These are phyloP conservation scores for Hirsutella thompsonii DNA, from an alignment of 2,329 filamentous ascomycete genomes.

Conservation along the genomic window DNA sequence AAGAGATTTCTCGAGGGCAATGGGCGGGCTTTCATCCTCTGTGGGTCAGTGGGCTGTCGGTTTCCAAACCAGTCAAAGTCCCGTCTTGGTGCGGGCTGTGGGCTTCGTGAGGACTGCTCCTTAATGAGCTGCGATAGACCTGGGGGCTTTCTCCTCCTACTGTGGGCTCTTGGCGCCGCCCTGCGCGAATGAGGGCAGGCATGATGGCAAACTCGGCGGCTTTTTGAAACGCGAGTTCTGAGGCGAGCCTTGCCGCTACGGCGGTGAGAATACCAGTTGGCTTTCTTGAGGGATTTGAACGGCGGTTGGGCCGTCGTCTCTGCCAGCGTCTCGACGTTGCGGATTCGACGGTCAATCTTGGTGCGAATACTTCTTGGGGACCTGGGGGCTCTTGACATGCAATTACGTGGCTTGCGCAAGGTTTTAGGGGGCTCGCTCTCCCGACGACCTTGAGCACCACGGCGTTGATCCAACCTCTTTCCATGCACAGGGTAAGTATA, in stretches of 20 bases:
- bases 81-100: slow-evolving; percentile 25
- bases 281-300: slow-evolving; percentile 27
- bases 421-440: background rate
- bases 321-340: slow-evolving; percentile 15
- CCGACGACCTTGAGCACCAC: background rate
- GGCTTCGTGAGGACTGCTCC: slow-evolving; percentile 39
- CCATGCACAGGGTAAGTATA: background rate
- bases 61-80: slow-evolving; percentile 27
- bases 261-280: slow-evolving; percentile 16
- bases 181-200: slow-evolving; percentile 6
- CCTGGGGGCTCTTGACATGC: slow-evolving; percentile 20
- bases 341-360: slow-evolving; percentile 1
- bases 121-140: slow-evolving; percentile 35
- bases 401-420: slow-evolving; percentile 7
- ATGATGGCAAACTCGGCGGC: slow-evolving; percentile 7
- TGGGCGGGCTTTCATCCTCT: slow-evolving; percentile 25
- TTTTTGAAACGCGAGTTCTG: slow-evolving; percentile 20
- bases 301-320: slow-evolving; percentile 8
- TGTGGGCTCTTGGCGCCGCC: slow-evolving; percentile 23
- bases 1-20: slow-evolving; percentile 29
- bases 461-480: background rate
- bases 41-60: slow-evolving; percentile 44
- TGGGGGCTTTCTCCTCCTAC: slow-evolving; percentile 35
- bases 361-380: slow-evolving; percentile 23
- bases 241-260: slow-evolving; percentile 11